Percentiles rank a stretch among this genome's conserved stretches.
Conservation (phyloP, 345 rosid species). For the Microcos paniculata region DNA sequence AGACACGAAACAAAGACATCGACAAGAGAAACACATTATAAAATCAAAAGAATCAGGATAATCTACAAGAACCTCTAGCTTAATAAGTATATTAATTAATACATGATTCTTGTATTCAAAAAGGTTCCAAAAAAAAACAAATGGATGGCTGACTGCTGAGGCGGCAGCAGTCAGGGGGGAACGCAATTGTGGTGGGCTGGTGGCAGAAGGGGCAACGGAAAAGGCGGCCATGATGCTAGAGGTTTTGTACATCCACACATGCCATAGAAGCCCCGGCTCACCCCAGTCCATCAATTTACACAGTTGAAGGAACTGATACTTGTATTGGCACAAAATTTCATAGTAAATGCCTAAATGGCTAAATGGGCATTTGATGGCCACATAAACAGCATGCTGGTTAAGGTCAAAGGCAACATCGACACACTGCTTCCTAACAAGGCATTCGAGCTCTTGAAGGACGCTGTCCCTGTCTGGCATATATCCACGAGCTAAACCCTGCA, state of each 20-base stretch:
- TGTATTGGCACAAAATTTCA: conserved; percentile 36
- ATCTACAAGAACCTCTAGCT: background rate
- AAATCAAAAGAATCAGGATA: background rate
- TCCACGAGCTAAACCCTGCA: conserved; percentile 44
- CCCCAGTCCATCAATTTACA: conserved; percentile 37
- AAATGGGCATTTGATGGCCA: conserved; percentile 37
- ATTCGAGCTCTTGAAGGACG: conserved; percentile 18
- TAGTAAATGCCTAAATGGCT: too few relatives aligned
- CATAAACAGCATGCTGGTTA: conserved; percentile 46
- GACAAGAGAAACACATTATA: conserved; percentile 1
- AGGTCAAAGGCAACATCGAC: conserved; percentile 38
- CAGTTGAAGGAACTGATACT: conserved; percentile 31
- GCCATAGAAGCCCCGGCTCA: conserved; percentile 33
- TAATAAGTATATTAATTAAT: too few relatives aligned
- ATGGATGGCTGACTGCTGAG: too few relatives aligned
- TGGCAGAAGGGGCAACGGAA: background rate
- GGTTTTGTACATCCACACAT: conserved; percentile 54
- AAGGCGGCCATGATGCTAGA: background rate
- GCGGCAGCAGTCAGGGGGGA: background rate
- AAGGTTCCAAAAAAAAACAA: too few relatives aligned
- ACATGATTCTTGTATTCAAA: too few relatives aligned
- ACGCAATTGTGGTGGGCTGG: conserved; percentile 19
- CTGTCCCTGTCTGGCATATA: conserved; percentile 32
- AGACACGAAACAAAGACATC: too few relatives aligned
- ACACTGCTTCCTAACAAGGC: conserved; percentile 43